Evolutionary conservation across 805 yeast genomes (phyloP).

Genomic region (Yarrowia porcina): DNA sequence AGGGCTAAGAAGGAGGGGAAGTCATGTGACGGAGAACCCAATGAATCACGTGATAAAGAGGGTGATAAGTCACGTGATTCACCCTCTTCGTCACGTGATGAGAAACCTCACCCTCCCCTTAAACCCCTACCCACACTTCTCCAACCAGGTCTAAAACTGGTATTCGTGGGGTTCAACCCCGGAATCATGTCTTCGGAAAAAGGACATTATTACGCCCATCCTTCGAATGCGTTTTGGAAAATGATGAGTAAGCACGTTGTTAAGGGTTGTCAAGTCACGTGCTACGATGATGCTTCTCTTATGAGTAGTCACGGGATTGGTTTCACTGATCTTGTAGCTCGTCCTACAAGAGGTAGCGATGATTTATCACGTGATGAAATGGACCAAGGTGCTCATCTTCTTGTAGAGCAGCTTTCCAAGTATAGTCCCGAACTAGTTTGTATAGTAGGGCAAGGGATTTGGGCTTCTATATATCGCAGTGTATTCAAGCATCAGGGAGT

Average conservation of each 20-base stretch:
- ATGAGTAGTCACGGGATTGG: constrained; percentile 53
- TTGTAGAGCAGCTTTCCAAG: constrained; percentile 46
- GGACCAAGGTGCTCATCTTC: constrained; percentile 50
- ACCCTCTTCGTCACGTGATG: no score
- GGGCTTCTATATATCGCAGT: constrained; percentile 54
- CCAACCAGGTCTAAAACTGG: constrained; percentile 39
- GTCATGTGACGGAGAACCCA: no score
- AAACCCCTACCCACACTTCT: constrained; percentile 28
- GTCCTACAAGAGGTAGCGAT: constrained; percentile 59
- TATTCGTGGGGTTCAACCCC: constrained; percentile 73
- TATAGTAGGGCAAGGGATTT: constrained; percentile 70
- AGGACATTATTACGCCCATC: constrained; percentile 75
- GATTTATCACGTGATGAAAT: constrained; percentile 55
- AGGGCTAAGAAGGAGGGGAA: not conserved
- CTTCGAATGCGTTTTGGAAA: constrained; percentile 62
- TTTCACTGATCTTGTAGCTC: constrained; percentile 64
- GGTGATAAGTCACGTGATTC: not conserved
- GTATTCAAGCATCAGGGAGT: constrained; percentile 36
- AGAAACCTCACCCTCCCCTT: no score
- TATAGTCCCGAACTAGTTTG: constrained; percentile 48
- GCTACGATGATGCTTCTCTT: constrained; percentile 43
- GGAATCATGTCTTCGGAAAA: constrained; percentile 56
- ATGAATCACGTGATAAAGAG: not conserved
- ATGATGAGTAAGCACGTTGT: constrained; percentile 54
- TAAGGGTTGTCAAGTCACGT: constrained; percentile 37